These are phyloP conservation scores for Botryosphaeria dothidea DNA, from an alignment of 2,329 filamentous ascomycete genomes.

Conservation along the genomic window DNA sequence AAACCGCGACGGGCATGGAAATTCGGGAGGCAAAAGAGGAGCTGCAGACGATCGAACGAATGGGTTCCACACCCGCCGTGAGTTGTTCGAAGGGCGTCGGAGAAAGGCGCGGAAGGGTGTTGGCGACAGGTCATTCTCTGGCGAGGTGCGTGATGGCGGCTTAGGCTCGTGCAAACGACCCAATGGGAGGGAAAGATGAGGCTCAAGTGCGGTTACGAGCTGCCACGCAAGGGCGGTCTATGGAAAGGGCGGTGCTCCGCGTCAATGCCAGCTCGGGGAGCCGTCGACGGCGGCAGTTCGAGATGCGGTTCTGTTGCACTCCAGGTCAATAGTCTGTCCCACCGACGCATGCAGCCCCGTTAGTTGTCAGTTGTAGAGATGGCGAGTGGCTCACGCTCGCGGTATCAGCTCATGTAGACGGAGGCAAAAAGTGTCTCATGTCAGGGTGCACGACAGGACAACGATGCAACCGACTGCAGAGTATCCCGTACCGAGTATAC, in stretches of 20 bases:
- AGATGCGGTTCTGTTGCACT: conserved; percentile 1
- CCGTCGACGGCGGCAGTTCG: not conserved
- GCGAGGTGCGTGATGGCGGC: not conserved
- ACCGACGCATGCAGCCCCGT: not conserved
- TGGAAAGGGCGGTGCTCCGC: not conserved
- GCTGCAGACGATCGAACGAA: not conserved
- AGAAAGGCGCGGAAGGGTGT: too few relatives aligned
- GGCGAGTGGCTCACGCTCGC: not conserved
- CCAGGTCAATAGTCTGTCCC: not conserved
- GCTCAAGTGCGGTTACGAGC: not conserved
- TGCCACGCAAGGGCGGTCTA: not conserved
- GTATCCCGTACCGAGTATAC: not conserved
- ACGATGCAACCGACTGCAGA: not conserved
- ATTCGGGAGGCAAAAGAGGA: not conserved
- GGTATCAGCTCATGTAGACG: not conserved
- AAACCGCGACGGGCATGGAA: not conserved
- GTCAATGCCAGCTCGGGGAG: not conserved
- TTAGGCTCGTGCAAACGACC: not conserved
- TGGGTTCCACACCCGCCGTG: not conserved
- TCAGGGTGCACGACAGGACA: conserved; percentile 2
- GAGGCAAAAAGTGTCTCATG: conserved; percentile 3
- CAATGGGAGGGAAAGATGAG: not conserved
- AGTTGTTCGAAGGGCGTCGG: not conserved
- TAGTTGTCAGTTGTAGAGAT: too few relatives aligned
- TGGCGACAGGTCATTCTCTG: too few relatives aligned